phyloP scores from a whole-genome alignment of 768 basidiomycete genomes.

The Xerocomellus intermedius region DNA sequence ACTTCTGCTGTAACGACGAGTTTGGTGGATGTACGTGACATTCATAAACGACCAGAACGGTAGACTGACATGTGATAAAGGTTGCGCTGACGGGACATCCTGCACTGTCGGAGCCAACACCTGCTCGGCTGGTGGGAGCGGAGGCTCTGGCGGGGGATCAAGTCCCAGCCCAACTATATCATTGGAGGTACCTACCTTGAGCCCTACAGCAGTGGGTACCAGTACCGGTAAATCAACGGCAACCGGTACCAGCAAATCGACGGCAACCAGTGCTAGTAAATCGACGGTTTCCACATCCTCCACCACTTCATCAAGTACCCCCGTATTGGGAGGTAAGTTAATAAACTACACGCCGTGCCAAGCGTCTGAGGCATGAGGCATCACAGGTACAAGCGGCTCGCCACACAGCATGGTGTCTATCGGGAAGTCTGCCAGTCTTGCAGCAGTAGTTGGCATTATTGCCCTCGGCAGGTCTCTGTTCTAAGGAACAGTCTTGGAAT shows the following conservation, averaged over 20 bases:
- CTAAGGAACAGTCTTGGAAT: not conserved
- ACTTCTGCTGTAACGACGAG: constrained; percentile 21
- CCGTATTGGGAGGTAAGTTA: not conserved
- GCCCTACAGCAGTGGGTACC: not conserved
- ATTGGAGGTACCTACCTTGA: not conserved
- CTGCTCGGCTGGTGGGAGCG: constrained; percentile 5
- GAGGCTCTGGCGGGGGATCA: not conserved
- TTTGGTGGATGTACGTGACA: constrained; percentile 22
- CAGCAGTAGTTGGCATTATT: constrained; percentile 2
- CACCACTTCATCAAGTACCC: not conserved
- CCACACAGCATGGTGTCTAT: constrained; percentile 3
- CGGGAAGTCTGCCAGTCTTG: constrained; percentile 5
- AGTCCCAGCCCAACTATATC: not conserved
- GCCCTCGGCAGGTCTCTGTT: not conserved
- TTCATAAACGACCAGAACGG: not conserved
- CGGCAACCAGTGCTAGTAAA: too few species aligned
- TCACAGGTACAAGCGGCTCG: not conserved
- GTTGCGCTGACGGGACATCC: constrained; percentile 14
- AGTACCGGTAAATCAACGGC: too few species aligned
- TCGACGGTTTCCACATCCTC: too few species aligned
- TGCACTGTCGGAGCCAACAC: constrained; percentile 7
- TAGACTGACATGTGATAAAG: constrained; percentile 10
- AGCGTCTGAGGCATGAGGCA: not conserved
- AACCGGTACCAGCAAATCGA: too few species aligned
- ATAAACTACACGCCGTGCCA: not conserved